Evolutionary conservation across 1,139 yeast genomes (phyloP), one percentile per base, ranked within the genome.

Genomic region (Waltiozyma sp.): DNA sequence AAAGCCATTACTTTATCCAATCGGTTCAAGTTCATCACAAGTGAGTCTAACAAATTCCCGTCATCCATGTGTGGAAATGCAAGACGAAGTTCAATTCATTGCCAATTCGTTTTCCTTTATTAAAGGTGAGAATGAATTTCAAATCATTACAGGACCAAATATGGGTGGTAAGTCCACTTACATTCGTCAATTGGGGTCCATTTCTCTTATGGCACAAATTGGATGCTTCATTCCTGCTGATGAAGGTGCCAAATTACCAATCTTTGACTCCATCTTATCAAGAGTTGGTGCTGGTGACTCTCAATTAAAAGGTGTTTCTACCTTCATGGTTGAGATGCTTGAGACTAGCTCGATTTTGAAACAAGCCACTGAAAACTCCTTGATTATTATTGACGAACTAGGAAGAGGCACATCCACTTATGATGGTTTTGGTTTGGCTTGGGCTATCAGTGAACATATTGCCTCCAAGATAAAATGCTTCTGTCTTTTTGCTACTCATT

Each of bases 271-370:
- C 1, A 84, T 91, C 13, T 71, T 91, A 48, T 94, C 97, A 14
- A 77, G 98, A 56, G 96, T 91, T n/a, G 98, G 98, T 15, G 97
- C 98, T 2, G 95, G 96, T 10, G 98, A 91, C 60, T 89, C 96
- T 0, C 98, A 91, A 62, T 70, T 91, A 55, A 89, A 89, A 62
- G 98, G 98, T 21, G 86, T 91, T 37, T 88, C 96, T 0, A 91
- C 98, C 0, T 91, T 91, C 55, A 91, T 91, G 98, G 88, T 94
- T 37, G 98, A 91, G 60, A 91, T 91, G 97, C 70, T 91, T 48
- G 98, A 91, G 58, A 91, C 96, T 31, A 87, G 96, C 0, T 81
- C 95, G 1, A 91, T 91, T 52, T 71, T 91, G 52, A 84, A 88
- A 47, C 78, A 89, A 24, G 95, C 97, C 1, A 80, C 95, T 0